A percentile compares a stretch with the other conserved stretches of the same genome.
These are phyloP conservation scores for Fomitopsis pinicola DNA, from an alignment of 1,284 basidiomycete species.

Conservation along the genomic window DNA sequence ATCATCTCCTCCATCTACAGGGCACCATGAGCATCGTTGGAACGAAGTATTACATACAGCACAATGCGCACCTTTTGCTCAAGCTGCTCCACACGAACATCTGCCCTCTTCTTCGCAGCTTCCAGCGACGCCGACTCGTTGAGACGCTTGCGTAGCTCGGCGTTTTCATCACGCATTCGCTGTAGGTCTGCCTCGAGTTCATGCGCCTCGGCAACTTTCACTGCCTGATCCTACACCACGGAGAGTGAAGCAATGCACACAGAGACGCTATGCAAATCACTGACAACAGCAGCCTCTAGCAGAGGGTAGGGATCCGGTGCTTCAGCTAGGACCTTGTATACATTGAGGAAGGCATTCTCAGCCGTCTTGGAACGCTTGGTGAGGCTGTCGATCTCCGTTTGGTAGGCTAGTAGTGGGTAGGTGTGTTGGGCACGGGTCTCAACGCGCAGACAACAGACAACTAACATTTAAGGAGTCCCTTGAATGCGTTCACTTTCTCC, in stretches of 20 bases:
- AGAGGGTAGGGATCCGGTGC: slow-evolving; percentile 96
- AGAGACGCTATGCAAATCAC: slow-evolving; percentile 23
- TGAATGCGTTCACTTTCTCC: slow-evolving; percentile 83
- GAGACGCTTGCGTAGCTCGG: slow-evolving; percentile 67
- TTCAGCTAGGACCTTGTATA: slow-evolving; percentile 91
- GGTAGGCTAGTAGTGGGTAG: slow-evolving; percentile 64
- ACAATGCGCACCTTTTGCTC: slow-evolving; percentile 71
- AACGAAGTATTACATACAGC: not conserved
- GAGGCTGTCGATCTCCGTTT: slow-evolving; percentile 92
- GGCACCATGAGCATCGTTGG: not conserved
- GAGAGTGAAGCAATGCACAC: not conserved
- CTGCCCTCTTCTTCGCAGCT: slow-evolving; percentile 72
- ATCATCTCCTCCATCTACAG: slow-evolving; percentile 87
- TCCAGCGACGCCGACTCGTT: slow-evolving; percentile 65
- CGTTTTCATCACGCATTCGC: slow-evolving; percentile 75
- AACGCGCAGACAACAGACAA: not conserved
- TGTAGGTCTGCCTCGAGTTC: slow-evolving; percentile 72
- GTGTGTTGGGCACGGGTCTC: not conserved
- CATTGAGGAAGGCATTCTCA: slow-evolving; percentile 90
- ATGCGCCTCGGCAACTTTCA: slow-evolving; percentile 78
- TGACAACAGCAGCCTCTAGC: slow-evolving; percentile 86
- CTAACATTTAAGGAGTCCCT: slow-evolving; percentile 80
- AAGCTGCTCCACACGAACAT: slow-evolving; percentile 69
- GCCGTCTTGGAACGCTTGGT: slow-evolving; percentile 89
- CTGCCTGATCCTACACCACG: slow-evolving; percentile 74